Base-by-base conservation (phyloP, 306 rosid species). In the Echinosophora koreensis region DNA sequence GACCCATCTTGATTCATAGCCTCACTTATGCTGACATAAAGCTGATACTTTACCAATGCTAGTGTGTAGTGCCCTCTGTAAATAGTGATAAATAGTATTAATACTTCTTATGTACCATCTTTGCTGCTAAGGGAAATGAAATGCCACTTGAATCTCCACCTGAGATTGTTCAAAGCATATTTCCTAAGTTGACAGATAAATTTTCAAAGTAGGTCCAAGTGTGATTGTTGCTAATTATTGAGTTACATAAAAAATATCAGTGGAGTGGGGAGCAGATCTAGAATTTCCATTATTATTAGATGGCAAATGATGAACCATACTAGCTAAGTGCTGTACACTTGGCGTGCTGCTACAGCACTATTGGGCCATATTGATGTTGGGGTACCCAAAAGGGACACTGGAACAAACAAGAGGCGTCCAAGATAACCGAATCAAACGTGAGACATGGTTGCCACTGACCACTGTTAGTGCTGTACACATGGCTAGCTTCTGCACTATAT, bases 381-480 rank as follows among this genome's bases (percentile, higher is more conserved):
- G 38, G 34, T 49, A 3, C n/a, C 62, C 44, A 28, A 65, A 59
- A 58, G 47, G 68, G 44, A 6, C 11, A 18, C 10, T 22, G 34
- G 27, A 10, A 8, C 8, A 37, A 14, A 54, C 15, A 49, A 44
- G 37, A 39, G n/a, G 17, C 32, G 12, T 14, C 32, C 69, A 22
- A 22, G 3, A 4, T 17, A 6, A 44, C 62, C 30, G 69, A 71
- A 67, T 51, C 65, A 72, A 49, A 4, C 52, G 6, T 12, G 51
- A 11, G 38, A 62, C 57, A 64, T 69, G 66, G 78, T 5, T 68
- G 75, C 78, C 82, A 57, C 42, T 66, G 73, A 61, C 77, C 81
- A 8, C 13, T 69, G 62, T 66, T 67, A 72, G 89, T 90, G 89
- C 86, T 84, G 74, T 78, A 84, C 90, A 86, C 86, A 69, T 84